Evolutionary conservation across 306 rosid genomes (phyloP).

Genomic region (Cicer judaicum): DNA sequence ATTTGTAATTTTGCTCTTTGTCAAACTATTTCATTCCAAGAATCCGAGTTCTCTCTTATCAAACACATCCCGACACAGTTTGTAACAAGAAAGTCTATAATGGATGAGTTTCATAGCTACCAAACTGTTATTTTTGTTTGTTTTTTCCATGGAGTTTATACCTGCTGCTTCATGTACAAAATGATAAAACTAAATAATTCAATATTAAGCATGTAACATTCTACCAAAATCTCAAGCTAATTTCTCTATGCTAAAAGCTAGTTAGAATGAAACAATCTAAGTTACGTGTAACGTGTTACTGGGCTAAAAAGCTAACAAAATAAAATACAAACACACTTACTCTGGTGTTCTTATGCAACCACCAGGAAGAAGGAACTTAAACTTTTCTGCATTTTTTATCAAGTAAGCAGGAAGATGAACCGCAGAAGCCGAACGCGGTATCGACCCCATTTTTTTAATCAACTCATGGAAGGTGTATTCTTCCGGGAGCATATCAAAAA

Average conservation of each 20-base stretch:
- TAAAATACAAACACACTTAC: slow-evolving; percentile 28
- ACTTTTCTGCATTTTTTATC: slow-evolving; percentile 77
- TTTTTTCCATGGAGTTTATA: neutral
- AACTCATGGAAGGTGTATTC: slow-evolving; percentile 78
- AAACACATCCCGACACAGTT: too few relatives aligned
- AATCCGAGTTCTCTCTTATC: too few relatives aligned
- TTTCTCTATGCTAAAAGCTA: slow-evolving; percentile 2
- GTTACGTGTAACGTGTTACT: slow-evolving; percentile 1
- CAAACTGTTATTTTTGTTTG: neutral
- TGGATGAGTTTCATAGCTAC: neutral
- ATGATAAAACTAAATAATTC: neutral
- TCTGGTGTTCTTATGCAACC: slow-evolving; percentile 76
- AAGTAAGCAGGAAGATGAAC: slow-evolving; percentile 86
- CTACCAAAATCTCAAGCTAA: slow-evolving; percentile 37
- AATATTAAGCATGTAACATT: slow-evolving; percentile 8
- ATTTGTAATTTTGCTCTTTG: too few relatives aligned
- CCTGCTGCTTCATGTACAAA: slow-evolving; percentile 31
- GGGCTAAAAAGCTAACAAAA: slow-evolving; percentile 13
- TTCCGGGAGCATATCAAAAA: slow-evolving; percentile 89
- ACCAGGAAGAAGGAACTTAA: slow-evolving; percentile 86
- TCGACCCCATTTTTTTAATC: slow-evolving; percentile 81
- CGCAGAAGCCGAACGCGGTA: slow-evolving; percentile 82
- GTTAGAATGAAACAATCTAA: slow-evolving; percentile 4
- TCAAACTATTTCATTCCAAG: too few relatives aligned
- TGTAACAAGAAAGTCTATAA: neutral